Base-by-base conservation (phyloP, 208 protist species). In the Acanthamoeba healyi region DNA sequence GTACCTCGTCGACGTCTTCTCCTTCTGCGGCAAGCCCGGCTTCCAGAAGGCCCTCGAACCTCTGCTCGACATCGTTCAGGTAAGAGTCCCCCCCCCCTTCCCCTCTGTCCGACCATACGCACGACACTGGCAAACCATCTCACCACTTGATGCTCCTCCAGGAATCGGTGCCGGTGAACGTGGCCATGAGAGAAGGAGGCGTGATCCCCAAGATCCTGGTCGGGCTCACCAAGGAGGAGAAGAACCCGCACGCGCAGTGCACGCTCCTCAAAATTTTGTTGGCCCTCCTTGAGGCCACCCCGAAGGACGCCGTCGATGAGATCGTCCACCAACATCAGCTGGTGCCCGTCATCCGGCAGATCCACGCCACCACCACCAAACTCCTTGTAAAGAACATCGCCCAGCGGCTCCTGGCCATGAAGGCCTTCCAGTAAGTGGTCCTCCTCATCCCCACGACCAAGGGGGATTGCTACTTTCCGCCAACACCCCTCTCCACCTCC, bases 371-470 rank as follows among this genome's bases (percentile, higher is more conserved):
- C 56, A 90, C 82, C 24, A 90, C 49, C 49, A 90, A 90, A 90
- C 82, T 90, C 38, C 42, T 90, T 90, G 82, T 90, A 90, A 90
- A 90, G 82, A 90, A 90, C 58, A 90, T 90, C 32, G 82, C 82
- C 36, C 82, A 90, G 82, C 49, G 82, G 54, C 82, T 90, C 36
- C 22, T 90, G 36, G 58, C 82, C 82, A 72, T 90, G 82, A 70
- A 90, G 82, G 82, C 82, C 51, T 90, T 90, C 82, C 82, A 90
- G 42, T 56, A 46, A 19, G 74, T 1, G 42, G 5, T n/a, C 42
- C 7, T 10, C 70, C 29, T 46, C n/a, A n/a, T n/a, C n/a, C n/a
- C n/a, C n/a, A n/a, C n/a, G n/a, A n/a, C n/a, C n/a, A n/a, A n/a
- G n/a, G n/a, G n/a, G n/a, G n/a, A n/a, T n/a, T n/a, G n/a, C n/a